A percentile compares a stretch with the other conserved stretches of the same genome.
phyloP scores from a whole-genome alignment of 768 basidiomycete species.

The Podaxis sp. region DNA sequence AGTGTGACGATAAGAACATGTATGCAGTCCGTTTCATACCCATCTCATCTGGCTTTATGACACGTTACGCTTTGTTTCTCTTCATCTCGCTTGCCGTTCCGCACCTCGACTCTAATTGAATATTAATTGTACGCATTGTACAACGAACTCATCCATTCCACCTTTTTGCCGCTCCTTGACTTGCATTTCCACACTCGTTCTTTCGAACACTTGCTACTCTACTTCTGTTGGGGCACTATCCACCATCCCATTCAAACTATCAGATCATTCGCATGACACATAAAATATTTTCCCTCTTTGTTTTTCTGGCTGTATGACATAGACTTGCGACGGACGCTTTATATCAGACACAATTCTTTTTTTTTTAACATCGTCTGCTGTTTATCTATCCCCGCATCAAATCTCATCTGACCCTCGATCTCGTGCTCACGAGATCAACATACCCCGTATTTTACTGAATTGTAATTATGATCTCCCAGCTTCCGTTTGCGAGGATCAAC shows the following conservation, averaged over 20 bases:
- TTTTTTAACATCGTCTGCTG: neutral
- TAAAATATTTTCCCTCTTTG: neutral
- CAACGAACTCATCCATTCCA: neutral
- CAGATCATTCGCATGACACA: neutral
- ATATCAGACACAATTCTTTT: neutral
- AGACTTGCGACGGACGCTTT: constrained; percentile 1
- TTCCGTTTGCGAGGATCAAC: neutral
- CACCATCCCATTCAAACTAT: neutral
- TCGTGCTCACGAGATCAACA: neutral
- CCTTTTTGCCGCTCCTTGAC: neutral
- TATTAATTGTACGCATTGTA: constrained; percentile 15
- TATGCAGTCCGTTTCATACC: neutral
- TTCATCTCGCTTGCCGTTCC: neutral
- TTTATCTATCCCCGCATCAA: neutral
- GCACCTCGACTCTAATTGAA: constrained; percentile 5
- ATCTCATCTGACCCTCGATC: neutral
- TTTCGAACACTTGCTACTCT: neutral
- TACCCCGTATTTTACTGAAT: neutral
- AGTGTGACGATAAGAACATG: neutral
- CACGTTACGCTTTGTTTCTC: constrained; percentile 3
- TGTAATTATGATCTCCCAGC: neutral
- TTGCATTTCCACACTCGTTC: neutral
- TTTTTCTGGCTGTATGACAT: constrained; percentile 16
- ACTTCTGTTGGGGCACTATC: neutral
- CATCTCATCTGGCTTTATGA: constrained; percentile 3